These are phyloP conservation scores for Alternaria viburni DNA, from an alignment of 2,329 filamentous ascomycete species.

Conservation along the genomic window DNA sequence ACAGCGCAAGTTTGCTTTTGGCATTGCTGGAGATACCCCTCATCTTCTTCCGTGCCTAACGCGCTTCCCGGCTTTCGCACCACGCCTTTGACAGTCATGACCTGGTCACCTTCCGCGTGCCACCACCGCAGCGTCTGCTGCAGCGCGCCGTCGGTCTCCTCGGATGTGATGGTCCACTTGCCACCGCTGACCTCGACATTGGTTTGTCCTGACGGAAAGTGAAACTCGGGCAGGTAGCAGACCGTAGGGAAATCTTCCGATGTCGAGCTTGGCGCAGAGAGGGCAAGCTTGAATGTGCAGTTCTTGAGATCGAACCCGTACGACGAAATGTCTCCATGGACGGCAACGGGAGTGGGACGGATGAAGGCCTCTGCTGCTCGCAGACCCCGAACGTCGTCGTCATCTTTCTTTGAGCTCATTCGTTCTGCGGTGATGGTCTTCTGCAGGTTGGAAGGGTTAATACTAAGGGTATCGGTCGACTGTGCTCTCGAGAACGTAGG, in stretches of 20 bases:
- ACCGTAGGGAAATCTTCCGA: slow-evolving; percentile 74
- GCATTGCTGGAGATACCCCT: slow-evolving; percentile 75
- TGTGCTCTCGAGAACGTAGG: slow-evolving; percentile 63
- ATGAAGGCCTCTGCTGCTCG: slow-evolving; percentile 94
- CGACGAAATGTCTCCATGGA: slow-evolving; percentile 71
- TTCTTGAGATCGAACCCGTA: slow-evolving; percentile 84
- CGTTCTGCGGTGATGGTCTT: slow-evolving; percentile 68
- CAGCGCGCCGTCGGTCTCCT: slow-evolving; percentile 71
- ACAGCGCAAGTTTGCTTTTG: slow-evolving; percentile 53
- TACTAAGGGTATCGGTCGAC: slow-evolving; percentile 54
- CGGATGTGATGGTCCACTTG: slow-evolving; percentile 83
- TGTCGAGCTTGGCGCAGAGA: slow-evolving; percentile 67
- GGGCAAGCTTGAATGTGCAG: slow-evolving; percentile 75
- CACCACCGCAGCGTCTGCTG: slow-evolving; percentile 88
- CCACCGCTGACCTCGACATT: slow-evolving; percentile 80
- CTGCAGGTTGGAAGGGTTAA: slow-evolving; percentile 79
- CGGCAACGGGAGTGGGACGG: slow-evolving; percentile 78
- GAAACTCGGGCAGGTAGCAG: slow-evolving; percentile 87
- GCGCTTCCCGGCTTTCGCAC: slow-evolving; percentile 62
- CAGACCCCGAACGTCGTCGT: slow-evolving; percentile 62
- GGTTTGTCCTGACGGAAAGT: slow-evolving; percentile 80
- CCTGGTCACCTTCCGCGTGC: slow-evolving; percentile 86
- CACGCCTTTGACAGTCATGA: slow-evolving; percentile 75
- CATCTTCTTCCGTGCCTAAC: slow-evolving; percentile 69
- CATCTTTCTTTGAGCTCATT: slow-evolving; percentile 46